Conservation (phyloP, 805 yeast species). For the Barnettozyma botsteinii region DNA sequence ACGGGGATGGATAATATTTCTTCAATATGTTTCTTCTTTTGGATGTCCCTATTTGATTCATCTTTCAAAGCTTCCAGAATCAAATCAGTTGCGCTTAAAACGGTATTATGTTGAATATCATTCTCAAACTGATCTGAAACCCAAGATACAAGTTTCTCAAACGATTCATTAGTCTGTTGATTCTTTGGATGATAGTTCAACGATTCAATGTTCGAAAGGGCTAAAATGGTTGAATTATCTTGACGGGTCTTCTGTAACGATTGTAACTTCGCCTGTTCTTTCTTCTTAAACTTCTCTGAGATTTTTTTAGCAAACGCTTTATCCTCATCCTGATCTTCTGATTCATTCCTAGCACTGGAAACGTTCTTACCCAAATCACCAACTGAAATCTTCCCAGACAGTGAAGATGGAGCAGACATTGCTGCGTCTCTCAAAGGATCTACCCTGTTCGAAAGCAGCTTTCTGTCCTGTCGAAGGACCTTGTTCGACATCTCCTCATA, state of each 20-base stretch:
- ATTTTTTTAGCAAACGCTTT: slow-evolving; percentile 17
- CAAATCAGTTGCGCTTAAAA: slow-evolving; percentile 67
- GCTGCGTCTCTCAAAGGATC: slow-evolving; percentile 40
- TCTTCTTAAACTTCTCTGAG: slow-evolving; percentile 15
- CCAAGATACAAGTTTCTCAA: slow-evolving; percentile 56
- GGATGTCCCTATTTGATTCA: slow-evolving; percentile 37
- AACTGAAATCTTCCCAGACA: slow-evolving; percentile 61
- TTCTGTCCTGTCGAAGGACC: slow-evolving; percentile 55
- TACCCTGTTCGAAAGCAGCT: slow-evolving; percentile 39
- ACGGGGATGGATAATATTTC: slow-evolving; percentile 35
- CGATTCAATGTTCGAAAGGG: slow-evolving; percentile 36
- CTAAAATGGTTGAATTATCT: slow-evolving; percentile 27
- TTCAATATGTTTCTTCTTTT: slow-evolving; percentile 43
- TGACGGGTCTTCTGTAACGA: slow-evolving; percentile 5
- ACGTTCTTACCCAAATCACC: slow-evolving; percentile 60
- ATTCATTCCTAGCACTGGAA: slow-evolving; percentile 2
- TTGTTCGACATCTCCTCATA: slow-evolving; percentile 75
- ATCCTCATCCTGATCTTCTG: slow-evolving; percentile 17
- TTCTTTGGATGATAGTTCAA: slow-evolving; percentile 60
- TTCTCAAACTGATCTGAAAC: slow-evolving; percentile 48
- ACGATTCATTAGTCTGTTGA: slow-evolving; percentile 42
- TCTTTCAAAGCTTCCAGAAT: slow-evolving; percentile 49
- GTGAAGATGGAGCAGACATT: slow-evolving; percentile 61
- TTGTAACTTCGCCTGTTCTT: slow-evolving; percentile 16
- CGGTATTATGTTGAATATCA: slow-evolving; percentile 72